A percentile compares a stretch with the other conserved stretches of the same genome.
phyloP scores from a whole-genome alignment of 768 basidiomycete species.

The Suillus placidus region DNA sequence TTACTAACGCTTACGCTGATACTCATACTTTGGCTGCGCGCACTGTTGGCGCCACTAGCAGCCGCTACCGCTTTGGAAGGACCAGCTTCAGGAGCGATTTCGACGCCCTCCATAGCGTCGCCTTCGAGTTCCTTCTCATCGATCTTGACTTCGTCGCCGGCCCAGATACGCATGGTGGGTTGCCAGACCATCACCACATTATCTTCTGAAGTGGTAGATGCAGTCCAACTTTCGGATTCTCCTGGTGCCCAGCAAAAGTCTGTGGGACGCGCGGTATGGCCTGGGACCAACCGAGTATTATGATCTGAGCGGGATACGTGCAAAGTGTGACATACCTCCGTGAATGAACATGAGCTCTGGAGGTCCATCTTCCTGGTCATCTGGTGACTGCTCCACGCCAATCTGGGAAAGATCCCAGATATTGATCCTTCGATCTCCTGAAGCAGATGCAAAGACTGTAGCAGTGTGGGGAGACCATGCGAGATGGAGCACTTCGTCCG shows the following conservation, averaged over 20 bases:
- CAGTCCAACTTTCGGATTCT: slow-evolving; percentile 79
- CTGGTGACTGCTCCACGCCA: slow-evolving; percentile 94
- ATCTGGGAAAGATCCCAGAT: slow-evolving; percentile 94
- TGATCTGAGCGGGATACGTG: slow-evolving; percentile 10
- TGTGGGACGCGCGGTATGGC: slow-evolving; percentile 86
- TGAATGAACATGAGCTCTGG: slow-evolving; percentile 96
- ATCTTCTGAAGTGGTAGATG: slow-evolving; percentile 90
- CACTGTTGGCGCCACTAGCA: slow-evolving; percentile 41
- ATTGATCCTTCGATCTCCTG: slow-evolving; percentile 90
- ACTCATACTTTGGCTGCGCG: slow-evolving; percentile 63
- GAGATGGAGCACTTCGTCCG: slow-evolving; percentile 91
- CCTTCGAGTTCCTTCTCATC: slow-evolving; percentile 84
- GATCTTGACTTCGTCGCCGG: slow-evolving; percentile 84
- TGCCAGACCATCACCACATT: slow-evolving; percentile 98
- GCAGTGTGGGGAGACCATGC: slow-evolving; percentile 95
- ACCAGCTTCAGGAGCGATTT: slow-evolving; percentile 38
- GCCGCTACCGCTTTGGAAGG: slow-evolving; percentile 27
- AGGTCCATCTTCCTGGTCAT: slow-evolving; percentile 97
- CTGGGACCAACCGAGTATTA: slow-evolving; percentile 39
- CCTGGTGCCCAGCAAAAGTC: slow-evolving; percentile 97
- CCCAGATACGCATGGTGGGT: slow-evolving; percentile 92
- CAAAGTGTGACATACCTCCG: slow-evolving; percentile 65
- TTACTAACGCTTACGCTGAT: slow-evolving; percentile 53
- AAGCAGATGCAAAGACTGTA: slow-evolving; percentile 93
- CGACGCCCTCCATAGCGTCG: slow-evolving; percentile 78